Evolutionary conservation across 179 eudicot genomes (phyloP).

Genomic region (Pouteria campechiana): DNA sequence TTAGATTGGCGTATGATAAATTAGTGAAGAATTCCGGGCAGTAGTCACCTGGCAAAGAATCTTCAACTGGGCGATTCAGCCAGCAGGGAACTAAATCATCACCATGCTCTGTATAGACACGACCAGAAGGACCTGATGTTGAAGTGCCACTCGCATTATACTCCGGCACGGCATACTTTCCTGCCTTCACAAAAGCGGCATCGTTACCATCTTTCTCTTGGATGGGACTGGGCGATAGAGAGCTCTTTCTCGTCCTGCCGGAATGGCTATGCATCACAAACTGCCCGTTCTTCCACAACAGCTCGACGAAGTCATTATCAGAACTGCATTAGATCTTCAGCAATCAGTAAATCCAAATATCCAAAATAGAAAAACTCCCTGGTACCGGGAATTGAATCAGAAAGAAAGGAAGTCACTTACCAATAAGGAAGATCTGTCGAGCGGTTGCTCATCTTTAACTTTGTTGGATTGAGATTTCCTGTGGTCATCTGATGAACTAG

Average conservation of each 20-base stretch:
- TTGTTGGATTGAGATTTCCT: too few species aligned
- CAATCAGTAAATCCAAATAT: too few species aligned
- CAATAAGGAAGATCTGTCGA: too few species aligned
- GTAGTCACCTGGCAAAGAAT: conserved; percentile 37
- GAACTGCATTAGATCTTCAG: too few species aligned
- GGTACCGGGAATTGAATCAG: too few species aligned
- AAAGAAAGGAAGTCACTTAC: too few species aligned
- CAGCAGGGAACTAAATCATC: conserved; percentile 71
- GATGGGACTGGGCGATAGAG: conserved; percentile 23
- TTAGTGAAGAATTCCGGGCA: conserved; percentile 54
- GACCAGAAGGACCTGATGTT: conserved; percentile 36
- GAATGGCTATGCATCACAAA: conserved; percentile 67
- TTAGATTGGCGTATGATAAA: conserved; percentile 49
- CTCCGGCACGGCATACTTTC: conserved; percentile 34
- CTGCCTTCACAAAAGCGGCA: conserved; percentile 14
- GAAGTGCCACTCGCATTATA: conserved; percentile 25
- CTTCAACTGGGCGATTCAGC: conserved; percentile 56
- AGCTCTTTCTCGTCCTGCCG: conserved; percentile 32
- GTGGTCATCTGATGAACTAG: too few species aligned
- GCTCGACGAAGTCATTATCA: conserved; percentile 39
- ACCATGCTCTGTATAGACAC: conserved; percentile 37
- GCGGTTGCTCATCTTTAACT: too few species aligned
- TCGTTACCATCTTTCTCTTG: conserved; percentile 22
- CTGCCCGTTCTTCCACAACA: conserved; percentile 73
- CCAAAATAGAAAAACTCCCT: too few species aligned